Base-by-base conservation (phyloP, 1,284 basidiomycete species). In the Rhizoctonia solani region DNA sequence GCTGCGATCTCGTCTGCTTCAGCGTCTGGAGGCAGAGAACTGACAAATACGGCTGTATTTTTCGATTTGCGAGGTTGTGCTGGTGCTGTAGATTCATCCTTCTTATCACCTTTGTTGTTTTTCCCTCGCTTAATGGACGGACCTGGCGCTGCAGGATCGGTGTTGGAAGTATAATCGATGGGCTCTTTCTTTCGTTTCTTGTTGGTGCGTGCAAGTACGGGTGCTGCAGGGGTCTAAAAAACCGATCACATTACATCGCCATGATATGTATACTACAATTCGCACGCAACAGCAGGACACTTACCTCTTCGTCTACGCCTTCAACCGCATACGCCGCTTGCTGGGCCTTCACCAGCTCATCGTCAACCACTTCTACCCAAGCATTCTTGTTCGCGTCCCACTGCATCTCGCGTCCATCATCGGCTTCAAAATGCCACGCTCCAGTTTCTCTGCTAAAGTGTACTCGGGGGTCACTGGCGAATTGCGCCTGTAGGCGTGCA, bases 1-100 rank as follows among this genome's bases (percentile, higher is more conserved):
- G 86, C 83, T 5, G 87, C 81, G 37, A 99, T 77, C 74, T 95
- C 92, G 23, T 91, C 87, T 8, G 77, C 72, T 0, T 90, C 90
- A 0, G 93, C 82, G 74, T 95, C 91, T 0, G 78, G 76, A 1
- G 96, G 97, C 0, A 99, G 85, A 54, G 87, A 85, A 3, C 91
- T 91, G 49, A 99, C 88, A 78, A 91, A 99, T 42, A 99, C 87
- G 0, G 94, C 94, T 0, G 96, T 99, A 75, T 95, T 94, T 76
- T 93, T 92, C 46, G 88, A 88, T 73, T 86, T 87, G 59, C 82
- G 81, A 72, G 86, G 83, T n/a, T n/a, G n/a, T n/a, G n/a, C n/a
- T 46, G 74, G 71, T 16, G 73, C 50, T 42, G 72, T 70, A 41
- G 67, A 44, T 3, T 79, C 77, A 42, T 50, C 44, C 23, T 83